Conservation (phyloP, 257 asterid genomes). For the Fraxinus cuspidata region DNA sequence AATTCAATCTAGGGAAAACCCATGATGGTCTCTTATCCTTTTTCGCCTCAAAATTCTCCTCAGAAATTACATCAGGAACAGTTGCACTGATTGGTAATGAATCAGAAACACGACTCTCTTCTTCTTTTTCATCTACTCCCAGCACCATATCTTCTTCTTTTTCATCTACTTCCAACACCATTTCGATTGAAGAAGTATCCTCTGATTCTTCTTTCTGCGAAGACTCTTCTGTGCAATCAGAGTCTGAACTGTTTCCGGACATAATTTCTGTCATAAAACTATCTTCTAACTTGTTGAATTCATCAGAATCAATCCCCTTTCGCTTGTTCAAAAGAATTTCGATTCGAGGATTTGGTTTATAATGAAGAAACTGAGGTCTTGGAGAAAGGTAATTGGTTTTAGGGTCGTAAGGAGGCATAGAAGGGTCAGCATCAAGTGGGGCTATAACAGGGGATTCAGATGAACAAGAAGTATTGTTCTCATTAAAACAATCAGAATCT, state of each 20-base stretch:
- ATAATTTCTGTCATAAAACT: slow-evolving; percentile 40
- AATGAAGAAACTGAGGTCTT: slow-evolving; percentile 79
- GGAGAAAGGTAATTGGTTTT: slow-evolving; percentile 77
- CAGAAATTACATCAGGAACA: slow-evolving; percentile 12
- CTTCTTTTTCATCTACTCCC: slow-evolving; percentile 10
- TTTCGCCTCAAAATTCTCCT: slow-evolving; percentile 32
- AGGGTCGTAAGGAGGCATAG: slow-evolving; percentile 76
- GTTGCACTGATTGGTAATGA: slow-evolving; percentile 31
- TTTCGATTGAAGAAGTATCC: slow-evolving; percentile 34
- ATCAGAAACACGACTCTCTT: slow-evolving; percentile 28
- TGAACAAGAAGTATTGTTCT: slow-evolving; percentile 30
- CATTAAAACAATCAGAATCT: slow-evolving; percentile 38
- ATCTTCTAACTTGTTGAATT: slow-evolving; percentile 36
- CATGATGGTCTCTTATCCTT: slow-evolving; percentile 32
- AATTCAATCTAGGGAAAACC: slow-evolving; percentile 31
- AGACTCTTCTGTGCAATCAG: slow-evolving; percentile 45
- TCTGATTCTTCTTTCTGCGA: slow-evolving; percentile 38
- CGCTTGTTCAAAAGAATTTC: slow-evolving; percentile 50
- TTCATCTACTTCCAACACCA: slow-evolving; percentile 28
- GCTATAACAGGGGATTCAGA: slow-evolving; percentile 40
- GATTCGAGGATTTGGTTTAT: slow-evolving; percentile 70
- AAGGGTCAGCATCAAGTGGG: slow-evolving; percentile 87
- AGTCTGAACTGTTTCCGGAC: slow-evolving; percentile 53
- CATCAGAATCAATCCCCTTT: slow-evolving; percentile 37
- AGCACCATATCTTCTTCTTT: slow-evolving; percentile 18